Conservation (phyloP, 2,329 filamentous ascomycete species). For the Cryphonectria parasitica region DNA sequence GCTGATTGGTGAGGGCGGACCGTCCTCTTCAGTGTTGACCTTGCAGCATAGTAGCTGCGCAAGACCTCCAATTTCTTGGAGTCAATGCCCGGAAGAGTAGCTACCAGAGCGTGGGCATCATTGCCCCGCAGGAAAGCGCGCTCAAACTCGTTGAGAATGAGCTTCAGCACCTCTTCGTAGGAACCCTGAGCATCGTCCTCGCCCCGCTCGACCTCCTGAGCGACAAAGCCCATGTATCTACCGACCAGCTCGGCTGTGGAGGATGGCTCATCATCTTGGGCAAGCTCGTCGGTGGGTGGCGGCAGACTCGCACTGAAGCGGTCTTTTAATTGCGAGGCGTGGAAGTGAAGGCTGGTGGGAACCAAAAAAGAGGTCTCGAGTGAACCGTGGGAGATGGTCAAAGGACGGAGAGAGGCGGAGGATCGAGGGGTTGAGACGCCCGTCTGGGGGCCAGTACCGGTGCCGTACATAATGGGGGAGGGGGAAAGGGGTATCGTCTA, state of each 20-base stretch:
- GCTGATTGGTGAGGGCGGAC: slow-evolving; percentile 95
- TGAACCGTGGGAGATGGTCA: slow-evolving; percentile 88
- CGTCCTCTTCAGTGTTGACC: slow-evolving; percentile 79
- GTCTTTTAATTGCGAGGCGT: slow-evolving; percentile 92
- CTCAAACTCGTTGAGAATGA: slow-evolving; percentile 95
- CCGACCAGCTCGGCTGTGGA: slow-evolving; percentile 91
- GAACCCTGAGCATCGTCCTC: slow-evolving; percentile 88
- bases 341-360: slow-evolving; percentile 93
- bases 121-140: slow-evolving; percentile 92
- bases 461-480: slow-evolving; percentile 79
- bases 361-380: slow-evolving; percentile 97
- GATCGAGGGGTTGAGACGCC: slow-evolving; percentile 96
- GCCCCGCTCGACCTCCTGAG: slow-evolving; percentile 85
- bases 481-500: slow-evolving; percentile 47
- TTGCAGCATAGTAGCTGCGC: slow-evolving; percentile 87
- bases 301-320: slow-evolving; percentile 85
- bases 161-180: slow-evolving; percentile 89
- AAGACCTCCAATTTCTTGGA: slow-evolving; percentile 91
- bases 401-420: slow-evolving; percentile 86
- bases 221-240: slow-evolving; percentile 89
- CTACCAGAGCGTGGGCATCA: slow-evolving; percentile 90
- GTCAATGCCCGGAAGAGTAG: slow-evolving; percentile 84
- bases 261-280: slow-evolving; percentile 98
- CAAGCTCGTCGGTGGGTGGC: slow-evolving; percentile 91
- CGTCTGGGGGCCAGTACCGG: slow-evolving; percentile 83